Conservation (phyloP, 2,329 filamentous ascomycete genomes). For the Herpotrichia juniperi region DNA sequence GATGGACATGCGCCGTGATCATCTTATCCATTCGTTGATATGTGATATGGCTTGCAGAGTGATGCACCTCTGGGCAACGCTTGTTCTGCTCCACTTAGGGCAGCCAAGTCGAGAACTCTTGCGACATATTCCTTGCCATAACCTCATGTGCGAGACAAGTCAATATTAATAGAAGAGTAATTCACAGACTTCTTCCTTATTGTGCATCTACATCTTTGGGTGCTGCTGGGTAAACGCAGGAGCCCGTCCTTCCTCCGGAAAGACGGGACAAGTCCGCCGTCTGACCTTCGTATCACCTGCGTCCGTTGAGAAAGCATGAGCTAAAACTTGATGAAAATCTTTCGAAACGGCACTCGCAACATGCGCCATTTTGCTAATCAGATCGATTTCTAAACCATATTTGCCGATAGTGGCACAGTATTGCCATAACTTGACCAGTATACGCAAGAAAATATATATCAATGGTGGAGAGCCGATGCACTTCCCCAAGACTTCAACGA, state of each 20-base stretch:
- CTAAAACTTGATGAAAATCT: conserved; percentile 7
- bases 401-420: conserved; percentile 4
- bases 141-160: conserved; percentile 2
- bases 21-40: conserved; percentile 14
- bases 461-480: conserved; percentile 18
- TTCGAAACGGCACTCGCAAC: conserved; percentile 7
- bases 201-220: conserved; percentile 13
- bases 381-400: conserved; percentile 6
- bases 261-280: conserved; percentile 25
- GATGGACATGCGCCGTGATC: conserved; percentile 14
- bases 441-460: conserved; percentile 2
- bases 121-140: conserved; percentile 9
- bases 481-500: conserved; percentile 24
- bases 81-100: conserved; percentile 14
- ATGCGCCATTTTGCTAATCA: conserved; percentile 19
- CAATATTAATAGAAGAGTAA: conserved; percentile 7
- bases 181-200: conserved; percentile 18
- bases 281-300: conserved; percentile 20
- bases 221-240: conserved; percentile 10
- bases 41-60: conserved; percentile 3
- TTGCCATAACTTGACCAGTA: conserved; percentile 4
- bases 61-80: conserved; percentile 10
- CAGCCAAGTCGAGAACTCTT: conserved; percentile 16
- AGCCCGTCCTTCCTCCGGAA: neutral
- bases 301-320: conserved; percentile 12